Conservation (phyloP, 805 yeast genomes). For the Nakazawaea holstii region DNA sequence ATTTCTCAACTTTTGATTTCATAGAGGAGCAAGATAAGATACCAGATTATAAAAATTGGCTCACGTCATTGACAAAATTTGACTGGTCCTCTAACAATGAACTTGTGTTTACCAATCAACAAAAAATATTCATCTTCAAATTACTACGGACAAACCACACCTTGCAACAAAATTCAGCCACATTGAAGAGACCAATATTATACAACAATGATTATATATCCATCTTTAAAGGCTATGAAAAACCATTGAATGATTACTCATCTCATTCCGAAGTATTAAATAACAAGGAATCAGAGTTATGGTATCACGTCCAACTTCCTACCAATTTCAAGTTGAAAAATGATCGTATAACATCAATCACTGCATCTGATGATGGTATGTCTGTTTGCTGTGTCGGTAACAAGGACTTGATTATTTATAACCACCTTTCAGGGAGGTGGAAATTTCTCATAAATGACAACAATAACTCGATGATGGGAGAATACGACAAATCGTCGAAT, state of each 20-base stretch:
- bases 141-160: conserved; percentile 21
- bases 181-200: conserved; percentile 35
- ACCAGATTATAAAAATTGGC: conserved; percentile 10
- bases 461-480: conserved; percentile 13
- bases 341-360: conserved; percentile 34
- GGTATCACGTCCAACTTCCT: conserved; percentile 44
- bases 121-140: conserved; percentile 24
- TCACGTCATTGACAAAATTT: conserved; percentile 17
- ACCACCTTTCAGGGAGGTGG: conserved; percentile 38
- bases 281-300: conserved; percentile 34
- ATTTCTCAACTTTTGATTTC: conserved; percentile 33
- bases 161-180: conserved; percentile 17
- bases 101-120: conserved; percentile 24
- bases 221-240: conserved; percentile 43
- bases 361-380: conserved; percentile 43
- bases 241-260: conserved; percentile 32
- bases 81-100: conserved; percentile 32
- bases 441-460: conserved; percentile 33
- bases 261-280: conserved; percentile 20
- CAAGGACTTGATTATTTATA: conserved; percentile 38
- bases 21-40: conserved; percentile 19
- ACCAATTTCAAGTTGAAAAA: conserved; percentile 37
- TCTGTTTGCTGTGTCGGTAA: conserved; percentile 46
- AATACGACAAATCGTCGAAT: background rate
- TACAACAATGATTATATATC: conserved; percentile 32